Conservation (phyloP, 2,329 filamentous ascomycete species). For the Aschersonia sp. region DNA sequence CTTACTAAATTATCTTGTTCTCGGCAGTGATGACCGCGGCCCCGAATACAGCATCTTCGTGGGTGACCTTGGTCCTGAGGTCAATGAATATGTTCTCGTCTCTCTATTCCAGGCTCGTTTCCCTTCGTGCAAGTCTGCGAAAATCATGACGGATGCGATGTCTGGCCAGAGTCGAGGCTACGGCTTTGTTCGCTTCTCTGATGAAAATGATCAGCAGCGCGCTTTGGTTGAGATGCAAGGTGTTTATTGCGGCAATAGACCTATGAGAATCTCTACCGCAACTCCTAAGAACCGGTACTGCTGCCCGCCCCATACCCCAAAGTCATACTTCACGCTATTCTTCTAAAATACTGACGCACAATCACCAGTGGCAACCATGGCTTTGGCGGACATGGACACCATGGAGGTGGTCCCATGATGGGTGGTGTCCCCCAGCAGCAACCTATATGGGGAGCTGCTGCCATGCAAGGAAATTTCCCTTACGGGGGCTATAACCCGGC, state of each 20-base stretch:
- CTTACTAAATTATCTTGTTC: too few relatives aligned
- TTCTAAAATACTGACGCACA: too few relatives aligned
- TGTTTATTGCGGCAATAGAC: slow-evolving; percentile 95
- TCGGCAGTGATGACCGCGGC: slow-evolving; percentile 70
- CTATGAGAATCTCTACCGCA: slow-evolving; percentile 95
- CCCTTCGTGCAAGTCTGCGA: slow-evolving; percentile 95
- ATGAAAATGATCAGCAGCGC: slow-evolving; percentile 90
- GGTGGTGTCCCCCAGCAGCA: slow-evolving; percentile 28
- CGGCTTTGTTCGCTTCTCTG: slow-evolving; percentile 92
- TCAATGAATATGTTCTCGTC: slow-evolving; percentile 95
- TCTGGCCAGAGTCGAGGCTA: slow-evolving; percentile 96
- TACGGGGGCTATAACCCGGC: slow-evolving; percentile 33
- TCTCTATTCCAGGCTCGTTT: slow-evolving; percentile 95
- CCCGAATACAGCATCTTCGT: slow-evolving; percentile 97
- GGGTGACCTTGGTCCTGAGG: slow-evolving; percentile 91
- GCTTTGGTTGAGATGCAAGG: slow-evolving; percentile 97
- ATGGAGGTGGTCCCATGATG: slow-evolving; percentile 29
- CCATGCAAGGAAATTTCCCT: slow-evolving; percentile 19
- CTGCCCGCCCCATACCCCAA: too few relatives aligned
- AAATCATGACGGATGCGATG: slow-evolving; percentile 99
- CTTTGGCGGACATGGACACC: slow-evolving; percentile 26
- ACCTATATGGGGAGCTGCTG: slow-evolving; percentile 25
- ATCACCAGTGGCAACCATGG: slow-evolving; percentile 20
- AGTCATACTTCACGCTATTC: too few relatives aligned
- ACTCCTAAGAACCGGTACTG: slow-evolving; percentile 76